phyloP scores from a whole-genome alignment of 2,329 filamentous ascomycete species.

The Cercospora beticola region DNA sequence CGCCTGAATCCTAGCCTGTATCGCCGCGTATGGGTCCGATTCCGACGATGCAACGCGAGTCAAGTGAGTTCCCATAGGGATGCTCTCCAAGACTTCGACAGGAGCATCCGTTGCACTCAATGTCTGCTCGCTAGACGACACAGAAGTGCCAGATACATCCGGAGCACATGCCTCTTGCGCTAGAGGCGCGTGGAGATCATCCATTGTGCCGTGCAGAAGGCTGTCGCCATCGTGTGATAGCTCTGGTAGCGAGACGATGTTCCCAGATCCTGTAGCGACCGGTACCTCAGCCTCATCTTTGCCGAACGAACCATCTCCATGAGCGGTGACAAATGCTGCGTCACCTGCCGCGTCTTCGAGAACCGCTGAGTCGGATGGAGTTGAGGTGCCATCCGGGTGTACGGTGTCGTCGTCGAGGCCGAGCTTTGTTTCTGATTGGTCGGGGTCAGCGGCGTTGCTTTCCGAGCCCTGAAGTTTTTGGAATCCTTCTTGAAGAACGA shows the following conservation, averaged over 20 bases:
- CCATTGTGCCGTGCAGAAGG: conserved; percentile 1
- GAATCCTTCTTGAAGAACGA: conserved; percentile 2
- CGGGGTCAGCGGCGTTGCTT: not conserved
- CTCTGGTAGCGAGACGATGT: conserved; percentile 3
- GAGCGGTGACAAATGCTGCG: conserved; percentile 8
- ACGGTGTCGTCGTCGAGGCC: not conserved
- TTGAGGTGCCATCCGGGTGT: not conserved
- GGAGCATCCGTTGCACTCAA: not conserved
- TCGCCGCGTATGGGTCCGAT: conserved; percentile 35
- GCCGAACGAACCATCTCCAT: not conserved
- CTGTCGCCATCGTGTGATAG: not conserved
- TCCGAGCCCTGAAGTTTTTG: not conserved
- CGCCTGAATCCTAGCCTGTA: conserved; percentile 38
- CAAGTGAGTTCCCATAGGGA: not conserved
- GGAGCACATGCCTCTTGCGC: not conserved
- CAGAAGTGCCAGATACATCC: not conserved
- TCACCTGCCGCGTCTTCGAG: not conserved
- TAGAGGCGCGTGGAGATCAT: not conserved
- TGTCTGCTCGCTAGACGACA: conserved; percentile 14
- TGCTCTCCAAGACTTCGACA: not conserved
- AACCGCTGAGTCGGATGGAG: not conserved
- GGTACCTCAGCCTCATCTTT: not conserved
- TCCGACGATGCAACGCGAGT: conserved; percentile 5
- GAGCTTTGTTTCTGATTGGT: conserved; percentile 6
- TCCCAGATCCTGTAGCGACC: not conserved